phyloP scores from a whole-genome alignment of 1,284 basidiomycete genomes.

The Chalciporus sp. region DNA sequence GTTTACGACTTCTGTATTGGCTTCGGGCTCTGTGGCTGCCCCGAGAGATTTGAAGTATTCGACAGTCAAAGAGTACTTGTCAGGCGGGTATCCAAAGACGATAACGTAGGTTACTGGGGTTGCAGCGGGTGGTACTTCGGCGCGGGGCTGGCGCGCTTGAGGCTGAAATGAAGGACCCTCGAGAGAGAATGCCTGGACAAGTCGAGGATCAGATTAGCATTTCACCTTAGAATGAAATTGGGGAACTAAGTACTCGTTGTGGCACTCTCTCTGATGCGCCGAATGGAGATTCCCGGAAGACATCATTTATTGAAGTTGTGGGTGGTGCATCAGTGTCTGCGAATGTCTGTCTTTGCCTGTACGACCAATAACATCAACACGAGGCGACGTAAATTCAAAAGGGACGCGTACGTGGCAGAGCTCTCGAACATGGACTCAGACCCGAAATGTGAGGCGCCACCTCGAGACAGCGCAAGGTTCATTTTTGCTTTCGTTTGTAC shows the following conservation, averaged over 20 bases:
- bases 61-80: conserved; percentile 67
- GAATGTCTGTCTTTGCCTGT: conserved; percentile 57
- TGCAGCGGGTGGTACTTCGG: conserved; percentile 32
- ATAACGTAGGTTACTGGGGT: conserved; percentile 54
- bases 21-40: conserved; percentile 64
- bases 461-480: conserved; percentile 64
- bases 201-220: too few relatives aligned
- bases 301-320: conserved; percentile 67
- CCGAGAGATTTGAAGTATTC: conserved; percentile 74
- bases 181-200: conserved; percentile 26
- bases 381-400: neutral
- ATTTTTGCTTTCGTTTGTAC: conserved; percentile 78
- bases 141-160: conserved; percentile 36
- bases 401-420: conserved; percentile 47
- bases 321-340: conserved; percentile 77
- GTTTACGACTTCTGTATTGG: conserved; percentile 62
- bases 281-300: conserved; percentile 54
- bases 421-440: conserved; percentile 82
- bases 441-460: conserved; percentile 66
- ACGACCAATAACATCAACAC: conserved; percentile 12
- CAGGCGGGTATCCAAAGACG: conserved; percentile 76
- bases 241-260: conserved; percentile 36
- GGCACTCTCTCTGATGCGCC: conserved; percentile 27
- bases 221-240: too few relatives aligned
- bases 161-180: conserved; percentile 21